These are phyloP conservation scores for Annona squamosa DNA, from an alignment of 164 flowering plant species.

Conservation along the genomic window DNA sequence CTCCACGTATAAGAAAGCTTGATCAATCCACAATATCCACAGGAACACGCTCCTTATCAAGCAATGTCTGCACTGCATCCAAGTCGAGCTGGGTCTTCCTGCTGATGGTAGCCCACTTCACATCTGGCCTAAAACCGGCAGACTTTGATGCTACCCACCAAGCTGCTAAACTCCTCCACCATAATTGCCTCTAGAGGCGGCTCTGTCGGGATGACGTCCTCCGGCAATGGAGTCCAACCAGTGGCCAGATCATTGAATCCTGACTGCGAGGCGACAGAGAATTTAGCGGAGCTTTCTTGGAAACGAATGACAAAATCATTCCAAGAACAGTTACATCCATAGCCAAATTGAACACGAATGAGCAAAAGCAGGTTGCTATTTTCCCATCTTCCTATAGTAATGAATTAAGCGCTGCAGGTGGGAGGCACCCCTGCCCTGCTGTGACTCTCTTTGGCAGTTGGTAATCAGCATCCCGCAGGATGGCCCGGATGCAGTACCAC, in stretches of 20 bases:
- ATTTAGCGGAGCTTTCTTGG: slow-evolving; percentile 19
- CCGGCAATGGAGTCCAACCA: slow-evolving; percentile 20
- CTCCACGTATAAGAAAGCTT: too few relatives aligned
- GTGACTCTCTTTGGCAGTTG: slow-evolving; percentile 36
- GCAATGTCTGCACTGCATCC: slow-evolving; percentile 31
- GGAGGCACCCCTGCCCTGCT: slow-evolving; percentile 31
- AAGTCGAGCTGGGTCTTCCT: slow-evolving; percentile 31
- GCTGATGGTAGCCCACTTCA: slow-evolving; percentile 26
- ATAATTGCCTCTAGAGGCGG: slow-evolving; percentile 35
- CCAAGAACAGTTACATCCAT: slow-evolving; percentile 27
- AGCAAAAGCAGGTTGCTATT: slow-evolving; percentile 35
- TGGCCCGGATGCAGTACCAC: slow-evolving; percentile 41
- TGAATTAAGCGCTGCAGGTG: slow-evolving; percentile 22
- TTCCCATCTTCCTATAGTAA: slow-evolving; percentile 36
- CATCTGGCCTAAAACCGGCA: slow-evolving; percentile 16
- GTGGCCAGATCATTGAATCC: slow-evolving; percentile 19
- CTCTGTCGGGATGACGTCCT: slow-evolving; percentile 13
- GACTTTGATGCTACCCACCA: slow-evolving; percentile 19
- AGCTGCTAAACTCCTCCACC: slow-evolving; percentile 30
- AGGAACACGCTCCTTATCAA: slow-evolving; percentile 27
- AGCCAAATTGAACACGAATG: slow-evolving; percentile 24
- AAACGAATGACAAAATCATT: slow-evolving; percentile 29
- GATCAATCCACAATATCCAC: slow-evolving; percentile 26
- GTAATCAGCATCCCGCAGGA: slow-evolving; percentile 33
- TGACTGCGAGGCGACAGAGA: slow-evolving; percentile 9